A percentile compares a stretch with the other conserved stretches of the same genome.
phyloP scores from a whole-genome alignment of 768 basidiomycete species.

The Chalciporus chontae region DNA sequence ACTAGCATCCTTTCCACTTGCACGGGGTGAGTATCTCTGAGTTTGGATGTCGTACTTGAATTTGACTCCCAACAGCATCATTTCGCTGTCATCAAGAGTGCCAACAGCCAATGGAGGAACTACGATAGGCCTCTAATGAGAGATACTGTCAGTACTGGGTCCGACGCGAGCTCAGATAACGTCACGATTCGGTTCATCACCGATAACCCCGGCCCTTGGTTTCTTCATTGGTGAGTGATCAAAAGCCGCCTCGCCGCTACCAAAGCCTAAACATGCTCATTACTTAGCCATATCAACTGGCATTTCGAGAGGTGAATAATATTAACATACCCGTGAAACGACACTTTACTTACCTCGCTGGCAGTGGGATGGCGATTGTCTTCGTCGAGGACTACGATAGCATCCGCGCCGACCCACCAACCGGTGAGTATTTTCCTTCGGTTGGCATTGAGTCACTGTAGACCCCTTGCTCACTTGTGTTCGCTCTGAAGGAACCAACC shows the following conservation, averaged over 20 bases:
- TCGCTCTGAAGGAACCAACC: background rate
- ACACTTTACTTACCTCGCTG: background rate
- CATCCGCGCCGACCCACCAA: conserved; percentile 1
- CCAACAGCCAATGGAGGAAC: conserved; percentile 37
- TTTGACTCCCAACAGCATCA: conserved; percentile 31
- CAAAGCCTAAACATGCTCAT: background rate
- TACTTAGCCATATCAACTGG: conserved; percentile 18
- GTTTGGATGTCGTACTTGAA: no score
- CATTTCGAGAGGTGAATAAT: conserved; percentile 15
- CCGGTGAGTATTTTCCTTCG: background rate
- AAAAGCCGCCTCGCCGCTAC: background rate
- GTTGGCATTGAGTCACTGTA: background rate
- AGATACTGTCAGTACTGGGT: conserved; percentile 39
- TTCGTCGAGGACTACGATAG: conserved; percentile 9
- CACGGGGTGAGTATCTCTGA: conserved; percentile 7
- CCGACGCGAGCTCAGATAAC: conserved; percentile 8
- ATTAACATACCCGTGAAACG: background rate
- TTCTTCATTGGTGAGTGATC: conserved; percentile 15
- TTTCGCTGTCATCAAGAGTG: conserved; percentile 44
- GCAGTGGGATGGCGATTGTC: conserved; percentile 14
- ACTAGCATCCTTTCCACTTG: conserved; percentile 15
- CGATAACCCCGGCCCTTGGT: conserved; percentile 50
- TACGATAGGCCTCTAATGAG: conserved; percentile 52
- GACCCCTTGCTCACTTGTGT: no score
- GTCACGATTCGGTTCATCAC: conserved; percentile 47